Conservation (phyloP, 164 flowering plant genomes). For the Tetracentron sinense region DNA sequence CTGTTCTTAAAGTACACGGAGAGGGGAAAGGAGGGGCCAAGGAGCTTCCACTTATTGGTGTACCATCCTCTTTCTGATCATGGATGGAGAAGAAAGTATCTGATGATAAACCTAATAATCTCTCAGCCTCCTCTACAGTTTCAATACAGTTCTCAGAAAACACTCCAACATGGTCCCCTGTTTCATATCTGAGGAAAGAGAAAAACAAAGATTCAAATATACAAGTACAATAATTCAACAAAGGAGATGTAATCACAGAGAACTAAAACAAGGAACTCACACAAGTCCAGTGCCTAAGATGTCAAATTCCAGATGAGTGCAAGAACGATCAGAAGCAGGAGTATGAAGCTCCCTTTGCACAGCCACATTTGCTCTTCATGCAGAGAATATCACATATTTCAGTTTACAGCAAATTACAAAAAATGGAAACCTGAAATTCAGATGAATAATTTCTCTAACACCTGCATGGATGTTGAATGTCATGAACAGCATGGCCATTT, state of each 20-base stretch:
- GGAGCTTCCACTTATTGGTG: conserved; percentile 71
- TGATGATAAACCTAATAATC: conserved; percentile 53
- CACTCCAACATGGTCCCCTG: conserved; percentile 99
- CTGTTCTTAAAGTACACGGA: conserved; percentile 80
- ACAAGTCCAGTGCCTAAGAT: conserved; percentile 74
- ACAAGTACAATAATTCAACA: neutral
- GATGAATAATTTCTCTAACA: conserved; percentile 14
- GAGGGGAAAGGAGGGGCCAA: conserved; percentile 87
- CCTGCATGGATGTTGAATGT: conserved; percentile 96
- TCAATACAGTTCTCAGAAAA: conserved; percentile 68
- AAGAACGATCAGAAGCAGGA: conserved; percentile 86
- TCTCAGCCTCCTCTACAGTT: conserved; percentile 76
- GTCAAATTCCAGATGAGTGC: conserved; percentile 96
- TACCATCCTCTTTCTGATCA: conserved; percentile 82
- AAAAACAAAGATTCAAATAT: neutral
- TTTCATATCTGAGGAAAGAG: conserved; percentile 68
- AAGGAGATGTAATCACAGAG: neutral
- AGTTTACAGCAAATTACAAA: conserved; percentile 8
- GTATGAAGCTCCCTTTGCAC: conserved; percentile 86
- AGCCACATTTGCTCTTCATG: conserved; percentile 77
- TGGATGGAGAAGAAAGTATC: conserved; percentile 78
- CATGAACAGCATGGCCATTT: conserved; percentile 78
- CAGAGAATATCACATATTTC: conserved; percentile 3
- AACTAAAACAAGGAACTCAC: conserved; percentile 44
- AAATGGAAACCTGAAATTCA: neutral